These are phyloP conservation scores for Ceriops tagal DNA, from an alignment of 345 rosid species.

Conservation along the genomic window DNA sequence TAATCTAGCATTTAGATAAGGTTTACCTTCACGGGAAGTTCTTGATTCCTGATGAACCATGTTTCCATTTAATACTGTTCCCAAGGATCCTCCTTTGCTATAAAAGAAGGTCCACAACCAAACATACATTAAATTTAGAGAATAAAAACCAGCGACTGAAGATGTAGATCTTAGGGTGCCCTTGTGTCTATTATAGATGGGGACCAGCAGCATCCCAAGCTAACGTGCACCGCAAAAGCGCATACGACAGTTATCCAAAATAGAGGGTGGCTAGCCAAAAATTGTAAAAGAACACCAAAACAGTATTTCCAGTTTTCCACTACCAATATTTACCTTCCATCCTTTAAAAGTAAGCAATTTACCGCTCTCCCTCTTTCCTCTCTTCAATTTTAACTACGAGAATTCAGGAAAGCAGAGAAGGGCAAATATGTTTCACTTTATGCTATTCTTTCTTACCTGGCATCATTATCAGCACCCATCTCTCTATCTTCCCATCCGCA, in stretches of 20 bases:
- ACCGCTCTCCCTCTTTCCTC: constrained; percentile 10
- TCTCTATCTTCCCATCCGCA: constrained; percentile 12
- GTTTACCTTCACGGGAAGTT: constrained; percentile 49
- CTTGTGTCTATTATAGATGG: constrained; percentile 29
- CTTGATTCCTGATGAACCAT: constrained; percentile 19
- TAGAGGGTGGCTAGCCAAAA: constrained; percentile 38
- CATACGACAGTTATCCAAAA: constrained; percentile 34
- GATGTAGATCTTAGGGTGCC: background rate
- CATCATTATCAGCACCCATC: constrained; percentile 32
- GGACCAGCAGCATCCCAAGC: constrained; percentile 84
- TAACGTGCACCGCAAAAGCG: constrained; percentile 68
- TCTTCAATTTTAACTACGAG: constrained; percentile 19
- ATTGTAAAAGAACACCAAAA: constrained; percentile 33
- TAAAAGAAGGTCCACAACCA: constrained; percentile 31
- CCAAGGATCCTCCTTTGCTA: constrained; percentile 28
- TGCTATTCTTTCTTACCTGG: constrained; percentile 46
- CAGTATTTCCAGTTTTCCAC: constrained; percentile 42
- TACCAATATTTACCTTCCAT: constrained; percentile 20
- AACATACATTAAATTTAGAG: constrained; percentile 19
- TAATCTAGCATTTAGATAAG: too few relatives aligned
- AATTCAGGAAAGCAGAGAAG: constrained; percentile 41
- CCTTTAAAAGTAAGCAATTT: constrained; percentile 24
- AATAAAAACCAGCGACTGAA: background rate
- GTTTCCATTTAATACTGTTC: constrained; percentile 25
- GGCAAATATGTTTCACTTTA: constrained; percentile 14